These are phyloP conservation scores for Picocystis sp. DNA, from an alignment of 163 green algal genomes.

Conservation along the genomic window DNA sequence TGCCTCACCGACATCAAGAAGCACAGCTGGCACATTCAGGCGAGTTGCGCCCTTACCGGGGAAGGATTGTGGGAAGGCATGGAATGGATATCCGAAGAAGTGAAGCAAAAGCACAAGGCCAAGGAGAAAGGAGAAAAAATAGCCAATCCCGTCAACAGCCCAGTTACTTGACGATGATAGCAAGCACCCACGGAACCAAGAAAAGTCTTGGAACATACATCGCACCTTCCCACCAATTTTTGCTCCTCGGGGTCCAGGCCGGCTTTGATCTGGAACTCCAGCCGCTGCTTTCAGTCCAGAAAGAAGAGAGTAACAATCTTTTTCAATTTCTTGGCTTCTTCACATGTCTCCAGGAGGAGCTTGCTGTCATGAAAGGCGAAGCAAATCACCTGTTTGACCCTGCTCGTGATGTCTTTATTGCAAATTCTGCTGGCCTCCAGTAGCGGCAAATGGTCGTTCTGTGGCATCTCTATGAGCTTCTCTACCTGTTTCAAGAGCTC, in stretches of 20 bases:
- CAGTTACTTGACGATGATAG: no score
- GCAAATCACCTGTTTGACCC: conserved; percentile 91
- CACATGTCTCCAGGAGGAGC: conserved; percentile 79
- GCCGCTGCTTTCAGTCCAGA: conserved; percentile 46
- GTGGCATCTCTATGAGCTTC: conserved; percentile 76
- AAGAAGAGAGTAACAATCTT: conserved; percentile 95
- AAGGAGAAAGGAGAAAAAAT: no score
- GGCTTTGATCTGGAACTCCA: background rate
- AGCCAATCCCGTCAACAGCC: no score
- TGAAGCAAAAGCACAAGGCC: background rate
- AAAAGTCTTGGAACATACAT: no score
- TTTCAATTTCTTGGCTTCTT: conserved; percentile 55
- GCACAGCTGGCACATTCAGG: conserved; percentile 63
- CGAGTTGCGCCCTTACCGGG: conserved; percentile 45
- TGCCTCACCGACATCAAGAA: conserved; percentile 40
- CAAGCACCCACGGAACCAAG: no score
- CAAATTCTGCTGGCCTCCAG: conserved; percentile 78
- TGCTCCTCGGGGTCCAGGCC: background rate
- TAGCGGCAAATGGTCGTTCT: conserved; percentile 78
- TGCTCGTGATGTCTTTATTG: conserved; percentile 80
- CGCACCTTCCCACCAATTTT: background rate
- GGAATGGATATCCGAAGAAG: conserved; percentile 32
- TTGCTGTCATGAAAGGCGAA: conserved; percentile 93
- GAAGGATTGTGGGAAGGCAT: conserved; percentile 56
- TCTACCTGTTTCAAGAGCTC: conserved; percentile 72